These are phyloP conservation scores for Aureobasidium vineae DNA, from an alignment of 2,329 filamentous ascomycete species.

Conservation along the genomic window DNA sequence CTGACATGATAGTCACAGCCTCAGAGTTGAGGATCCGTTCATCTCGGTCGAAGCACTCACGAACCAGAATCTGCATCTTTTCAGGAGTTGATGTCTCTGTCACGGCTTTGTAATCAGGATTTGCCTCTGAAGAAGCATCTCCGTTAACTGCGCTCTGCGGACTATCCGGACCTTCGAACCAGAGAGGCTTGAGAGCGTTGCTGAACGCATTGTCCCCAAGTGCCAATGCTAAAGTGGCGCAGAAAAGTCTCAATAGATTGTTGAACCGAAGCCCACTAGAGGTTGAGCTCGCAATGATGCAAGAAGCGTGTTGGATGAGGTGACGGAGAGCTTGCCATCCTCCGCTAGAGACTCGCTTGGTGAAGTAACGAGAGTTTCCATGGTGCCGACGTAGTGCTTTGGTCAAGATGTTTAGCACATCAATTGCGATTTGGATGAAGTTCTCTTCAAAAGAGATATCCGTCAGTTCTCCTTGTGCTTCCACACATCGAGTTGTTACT, in stretches of 20 bases:
- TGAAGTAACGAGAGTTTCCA: slow-evolving; percentile 87
- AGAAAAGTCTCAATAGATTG: slow-evolving; percentile 34
- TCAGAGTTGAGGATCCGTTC: neutral
- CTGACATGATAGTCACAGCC: slow-evolving; percentile 14
- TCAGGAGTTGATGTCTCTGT: neutral
- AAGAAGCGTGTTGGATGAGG: slow-evolving; percentile 48
- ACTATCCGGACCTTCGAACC: neutral
- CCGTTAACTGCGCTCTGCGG: neutral
- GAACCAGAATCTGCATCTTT: neutral
- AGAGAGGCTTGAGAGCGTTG: neutral
- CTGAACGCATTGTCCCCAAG: slow-evolving; percentile 62
- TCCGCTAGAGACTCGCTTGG: slow-evolving; percentile 68
- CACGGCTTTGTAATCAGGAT: neutral
- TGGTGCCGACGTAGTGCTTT: slow-evolving; percentile 73
- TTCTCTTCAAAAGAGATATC: neutral
- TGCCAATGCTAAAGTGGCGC: slow-evolving; percentile 74
- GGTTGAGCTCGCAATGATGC: neutral
- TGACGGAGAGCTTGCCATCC: slow-evolving; percentile 78
- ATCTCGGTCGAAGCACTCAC: neutral
- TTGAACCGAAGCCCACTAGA: neutral
- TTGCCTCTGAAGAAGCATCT: neutral
- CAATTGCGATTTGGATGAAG: neutral
- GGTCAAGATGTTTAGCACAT: slow-evolving; percentile 68
- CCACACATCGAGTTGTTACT: neutral
- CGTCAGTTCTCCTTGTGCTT: neutral